Conservation (phyloP, 805 yeast genomes). For the Pichia eremophila region DNA sequence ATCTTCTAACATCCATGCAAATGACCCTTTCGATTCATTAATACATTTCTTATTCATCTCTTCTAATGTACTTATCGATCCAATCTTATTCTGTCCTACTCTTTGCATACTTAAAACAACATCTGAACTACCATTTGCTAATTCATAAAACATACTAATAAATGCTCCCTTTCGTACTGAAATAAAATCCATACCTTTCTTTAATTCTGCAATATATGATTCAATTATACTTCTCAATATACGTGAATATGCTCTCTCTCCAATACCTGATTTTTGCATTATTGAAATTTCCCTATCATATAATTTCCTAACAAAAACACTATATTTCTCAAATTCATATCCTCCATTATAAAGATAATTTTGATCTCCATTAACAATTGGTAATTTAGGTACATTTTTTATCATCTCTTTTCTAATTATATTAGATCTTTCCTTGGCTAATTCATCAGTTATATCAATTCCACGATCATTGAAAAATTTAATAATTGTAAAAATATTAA, state of each 20-base stretch:
- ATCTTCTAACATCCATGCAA: constrained; percentile 19
- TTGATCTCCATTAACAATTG: constrained; percentile 20
- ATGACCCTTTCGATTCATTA: neutral
- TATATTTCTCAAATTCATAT: constrained; percentile 5
- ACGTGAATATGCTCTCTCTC: constrained; percentile 8
- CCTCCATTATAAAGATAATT: constrained; percentile 24
- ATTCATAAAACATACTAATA: constrained; percentile 38
- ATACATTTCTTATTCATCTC: neutral
- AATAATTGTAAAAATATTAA: constrained; percentile 19
- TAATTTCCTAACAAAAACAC: constrained; percentile 2
- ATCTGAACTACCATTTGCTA: constrained; percentile 15
- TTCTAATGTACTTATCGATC: neutral
- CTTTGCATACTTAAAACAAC: neutral
- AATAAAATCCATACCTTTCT: neutral
- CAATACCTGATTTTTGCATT: neutral
- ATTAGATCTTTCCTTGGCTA: constrained; percentile 34
- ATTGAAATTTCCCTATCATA: neutral
- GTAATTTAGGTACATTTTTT: constrained; percentile 33
- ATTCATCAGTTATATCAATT: constrained; percentile 22
- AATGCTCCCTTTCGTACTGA: constrained; percentile 4
- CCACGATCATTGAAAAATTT: constrained; percentile 32
- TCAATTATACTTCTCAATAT: neutral
- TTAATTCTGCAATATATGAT: neutral
- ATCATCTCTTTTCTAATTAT: constrained; percentile 31
- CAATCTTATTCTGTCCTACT: neutral